Evolutionary conservation across 2,329 filamentous ascomycete species (phyloP), one percentile per base, ranked within the genome.

Genomic region (Penicillium polonicum): DNA sequence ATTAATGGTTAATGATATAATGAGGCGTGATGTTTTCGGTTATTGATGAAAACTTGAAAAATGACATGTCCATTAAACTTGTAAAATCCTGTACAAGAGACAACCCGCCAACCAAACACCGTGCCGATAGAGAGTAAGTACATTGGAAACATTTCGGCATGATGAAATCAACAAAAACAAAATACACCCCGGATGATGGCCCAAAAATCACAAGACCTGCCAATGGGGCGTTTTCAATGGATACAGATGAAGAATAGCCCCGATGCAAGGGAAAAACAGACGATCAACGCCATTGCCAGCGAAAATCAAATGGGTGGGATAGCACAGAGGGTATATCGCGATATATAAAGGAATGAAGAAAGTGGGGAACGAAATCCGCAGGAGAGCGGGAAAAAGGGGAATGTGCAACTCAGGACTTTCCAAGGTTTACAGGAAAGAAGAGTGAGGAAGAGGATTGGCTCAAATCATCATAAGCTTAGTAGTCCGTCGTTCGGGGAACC

Each of bases 381-480:
- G 38, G 23, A 46, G 36, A 33, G 49, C 21, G 31, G 39, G 35
- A 43, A 29, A 31, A 45, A 31, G 25, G 25, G 48, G 42, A 46
- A 50, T n/a, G n/a, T 43, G 38, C 10, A 42, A 50, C 36, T 27
- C 44, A 29, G 8, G 5, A n/a, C 13, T 29, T 23, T 25, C 42
- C 21, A 23, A 36, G 1, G 12, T 29, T 15, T 29, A 21, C 9
- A 41, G 5, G 45, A 27, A 49, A 39, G 52, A 39, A 51, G 2
- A 10, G 21, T 5, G 41, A 42, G 15, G 5, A 41, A 23, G 35
- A 31, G 10, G 29, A 39, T 46, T 25, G 55, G 29, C 61, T 78
- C 71, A 79, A 72, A 74, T 73, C 74, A 79, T 80, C 76, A 79
- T 79, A 64, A 81, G 68, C 68, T 68, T 75, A 57, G 79, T 81